Evolutionary conservation across 2,329 filamentous ascomycete species (phyloP), one percentile per base, ranked within the genome.

Genomic region (Pseudogymnoascus sp.): DNA sequence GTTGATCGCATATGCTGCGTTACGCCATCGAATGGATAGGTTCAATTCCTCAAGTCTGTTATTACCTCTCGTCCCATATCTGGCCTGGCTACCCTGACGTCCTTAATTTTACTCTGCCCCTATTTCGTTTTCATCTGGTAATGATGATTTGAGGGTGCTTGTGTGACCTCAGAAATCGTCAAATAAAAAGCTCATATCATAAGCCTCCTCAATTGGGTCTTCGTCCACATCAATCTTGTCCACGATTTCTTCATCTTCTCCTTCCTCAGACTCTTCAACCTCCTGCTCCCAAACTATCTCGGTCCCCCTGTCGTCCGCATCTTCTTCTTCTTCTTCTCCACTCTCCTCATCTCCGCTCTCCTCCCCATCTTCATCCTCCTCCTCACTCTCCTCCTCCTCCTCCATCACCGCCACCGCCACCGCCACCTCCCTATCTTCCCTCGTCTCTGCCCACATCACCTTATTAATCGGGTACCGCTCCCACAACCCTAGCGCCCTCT

Each of bases 401-500:
- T 12, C 47, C n/a, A 8, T 4, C 28, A 18, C 47, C 25, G n/a
- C 25, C 8, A 32, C n/a, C n/a, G 22, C 47, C 8, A 32, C n/a
- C 8, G 18, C 47, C 8, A 28, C 28, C n/a, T 12, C 47, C n/a
- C 47, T 54, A 18, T 54, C 47, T 25, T 54, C 47, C 47, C 47
- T 54, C 28, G 5, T 54, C 47, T 32, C 47, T n/a, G n/a, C 47
- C 47, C 47, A 54, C n/a, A 54, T 54, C 11, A 32, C 47, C 47
- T 32, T 54, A 32, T 54, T 54, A 4, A 54, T 20, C n/a, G 47
- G 47, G 18, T 54, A 54, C n/a, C 47, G 32, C 47, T 54, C 47
- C 47, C 47, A 54, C 47, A 54, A 54, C n/a, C n/a, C 25, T n/a
- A 54, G 47, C 28, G 47, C 47, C n/a, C 47, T 54, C n/a, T 32